Base-by-base conservation (phyloP, 108 stramenopile species). In the Schizochytrium sp. region DNA sequence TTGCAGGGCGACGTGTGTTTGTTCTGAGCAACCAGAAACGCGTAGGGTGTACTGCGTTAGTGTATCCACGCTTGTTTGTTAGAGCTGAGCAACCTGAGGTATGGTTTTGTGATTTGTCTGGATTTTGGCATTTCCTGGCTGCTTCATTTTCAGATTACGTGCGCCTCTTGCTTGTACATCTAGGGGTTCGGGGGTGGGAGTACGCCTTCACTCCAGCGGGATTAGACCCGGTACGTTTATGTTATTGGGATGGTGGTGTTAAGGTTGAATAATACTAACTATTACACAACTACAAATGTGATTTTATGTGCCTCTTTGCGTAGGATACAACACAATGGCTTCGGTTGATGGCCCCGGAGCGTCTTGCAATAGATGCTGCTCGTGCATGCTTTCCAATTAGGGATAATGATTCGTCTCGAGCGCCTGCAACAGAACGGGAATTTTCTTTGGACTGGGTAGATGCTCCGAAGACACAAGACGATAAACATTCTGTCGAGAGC, bases 311-410 rank as follows among this genome's bases (percentile, higher is more conserved):
- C 19, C 19, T 60, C 59, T 17, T n/a, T 17, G n/a, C 13, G 19
- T 50, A 83, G 73, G 73, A 83, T 1, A 83, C 73, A 8, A 53
- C n/a, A 50, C 73, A 83, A 83, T 83, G 73, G 73, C 45, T 83
- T 4, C 4, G 73, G 17, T 50, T 83, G 28, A 7, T 83, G 46
- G 73, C 50, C 4, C 73, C 73, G 8, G 73, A 83, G 4, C 73
- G 73, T 4, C 73, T 83, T 5, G 73, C 28, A n/a, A 53, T 83
- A 4, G 73, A 83, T 19, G 73, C 47, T 12, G 1, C 46, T 19
- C 46, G 17, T 12, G 73, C 73, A 8, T 8, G 7, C 73, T 83
- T 83, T 13, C 41, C 0, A 4, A 0, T 42, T 4, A 28, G 28
- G 28, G 28, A 28, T 28, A 28, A 28, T 0, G 28, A 28, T 28